phyloP scores from a whole-genome alignment of 208 protist genomes.

The Trypanosoma melophagium region DNA sequence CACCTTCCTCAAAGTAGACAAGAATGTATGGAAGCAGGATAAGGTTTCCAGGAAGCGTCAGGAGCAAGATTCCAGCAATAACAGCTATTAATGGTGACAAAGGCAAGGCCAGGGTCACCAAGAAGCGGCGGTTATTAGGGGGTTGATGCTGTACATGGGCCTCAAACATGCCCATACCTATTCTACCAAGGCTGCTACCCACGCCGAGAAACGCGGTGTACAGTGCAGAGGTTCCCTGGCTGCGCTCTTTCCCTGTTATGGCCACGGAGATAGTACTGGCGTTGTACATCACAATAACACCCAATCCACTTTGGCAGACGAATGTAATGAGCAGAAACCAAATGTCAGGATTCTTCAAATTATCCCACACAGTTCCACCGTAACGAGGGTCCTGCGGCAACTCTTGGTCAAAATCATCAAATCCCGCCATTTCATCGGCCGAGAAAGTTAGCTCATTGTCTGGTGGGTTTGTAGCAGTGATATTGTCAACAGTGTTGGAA shows the following conservation, averaged over 20 bases:
- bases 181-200: constrained; percentile 54
- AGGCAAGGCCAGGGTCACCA: constrained; percentile 53
- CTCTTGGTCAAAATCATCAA: constrained; percentile 1
- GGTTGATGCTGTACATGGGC: constrained; percentile 62
- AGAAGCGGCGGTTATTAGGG: constrained; percentile 38
- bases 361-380: constrained; percentile 40
- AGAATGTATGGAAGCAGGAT: constrained; percentile 69
- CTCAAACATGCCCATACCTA: constrained; percentile 63
- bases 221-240: constrained; percentile 38
- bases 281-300: constrained; percentile 67
- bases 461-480: neutral
- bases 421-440: neutral
- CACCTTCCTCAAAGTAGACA: constrained; percentile 60
- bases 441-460: constrained; percentile 3
- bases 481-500: constrained; percentile 9
- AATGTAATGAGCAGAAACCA: constrained; percentile 58
- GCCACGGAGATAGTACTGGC: constrained; percentile 66
- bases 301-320: constrained; percentile 51
- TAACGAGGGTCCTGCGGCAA: constrained; percentile 54
- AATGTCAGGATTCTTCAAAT: constrained; percentile 37
- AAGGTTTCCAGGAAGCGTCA: constrained; percentile 54
- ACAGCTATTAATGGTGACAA: constrained; percentile 48
- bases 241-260: constrained; percentile 43
- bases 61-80: constrained; percentile 54
- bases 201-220: constrained; percentile 72